Conservation (phyloP, 257 asterid species). For the Rhazya stricta region DNA sequence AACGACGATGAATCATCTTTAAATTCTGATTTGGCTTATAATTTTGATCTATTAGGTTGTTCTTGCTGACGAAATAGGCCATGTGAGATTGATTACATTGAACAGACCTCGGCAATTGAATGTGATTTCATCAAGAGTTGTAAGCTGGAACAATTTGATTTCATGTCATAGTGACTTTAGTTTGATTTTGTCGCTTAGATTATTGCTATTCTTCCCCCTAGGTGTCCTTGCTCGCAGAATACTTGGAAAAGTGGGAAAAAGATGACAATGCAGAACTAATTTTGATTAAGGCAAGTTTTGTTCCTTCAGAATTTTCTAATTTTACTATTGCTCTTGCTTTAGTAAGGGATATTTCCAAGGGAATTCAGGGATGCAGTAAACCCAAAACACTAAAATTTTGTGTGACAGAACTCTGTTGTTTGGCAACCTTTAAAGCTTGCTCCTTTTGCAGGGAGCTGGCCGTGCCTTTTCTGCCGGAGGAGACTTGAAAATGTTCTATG, state of each 20-base stretch:
- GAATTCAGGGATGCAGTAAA: not conserved
- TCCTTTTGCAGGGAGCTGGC: constrained; percentile 66
- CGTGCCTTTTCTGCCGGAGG: constrained; percentile 98
- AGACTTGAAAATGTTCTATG: constrained; percentile 81
- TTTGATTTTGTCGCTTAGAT: constrained; percentile 1
- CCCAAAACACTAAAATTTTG: not conserved
- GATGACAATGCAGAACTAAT: constrained; percentile 69
- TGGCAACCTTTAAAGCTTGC: constrained; percentile 8
- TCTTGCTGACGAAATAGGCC: constrained; percentile 60
- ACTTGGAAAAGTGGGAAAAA: constrained; percentile 84
- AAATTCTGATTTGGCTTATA: constrained; percentile 7
- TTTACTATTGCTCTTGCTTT: not conserved
- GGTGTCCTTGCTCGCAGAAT: constrained; percentile 71
- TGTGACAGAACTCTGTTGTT: not conserved
- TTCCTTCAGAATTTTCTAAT: constrained; percentile 5
- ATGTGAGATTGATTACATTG: constrained; percentile 61
- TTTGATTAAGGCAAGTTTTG: constrained; percentile 54
- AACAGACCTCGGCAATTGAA: constrained; percentile 85
- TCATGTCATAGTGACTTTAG: not conserved
- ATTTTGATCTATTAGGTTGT: constrained; percentile 51
- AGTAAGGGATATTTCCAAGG: not conserved
- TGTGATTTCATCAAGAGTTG: constrained; percentile 73
- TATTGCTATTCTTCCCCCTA: constrained; percentile 20
- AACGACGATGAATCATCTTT: not conserved
- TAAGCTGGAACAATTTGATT: constrained; percentile 29